Base-by-base conservation (phyloP, 2,329 filamentous ascomycete genomes). In the Curvularia verruculosa region DNA sequence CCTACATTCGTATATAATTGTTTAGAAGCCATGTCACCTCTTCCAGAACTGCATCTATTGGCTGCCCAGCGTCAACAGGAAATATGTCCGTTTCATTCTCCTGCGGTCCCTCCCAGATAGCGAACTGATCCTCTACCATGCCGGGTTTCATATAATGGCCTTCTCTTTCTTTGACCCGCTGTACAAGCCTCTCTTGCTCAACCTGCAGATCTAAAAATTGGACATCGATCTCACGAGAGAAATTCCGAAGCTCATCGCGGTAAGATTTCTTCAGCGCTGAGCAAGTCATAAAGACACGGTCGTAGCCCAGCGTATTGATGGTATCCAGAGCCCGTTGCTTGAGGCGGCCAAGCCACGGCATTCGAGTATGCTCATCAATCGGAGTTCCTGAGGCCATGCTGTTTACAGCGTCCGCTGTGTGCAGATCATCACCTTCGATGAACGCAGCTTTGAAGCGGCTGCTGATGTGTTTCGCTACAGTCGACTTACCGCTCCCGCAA, bases 401-500 rank as follows among this genome's bases (percentile, higher is more conserved):
- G n/a, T 75, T 64, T 0, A 78, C 51, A 8, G 77, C 71, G 8
- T 59, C 63, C 10, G 53, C 60, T 2, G 68, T 73, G 57, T 80
- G 78, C 1, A 79, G 61, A 2, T 67, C 67, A 48, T 80, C 78
- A 3, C 78, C 79, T 58, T 81, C 78, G n/a, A 80, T 71, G 57
- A 74, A 77, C 0, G 77, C 73, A 3, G 69, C 63, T 13, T 62
- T 52, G 0, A 79, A 58, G 8, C 44, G 62, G 1, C 61, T 45
- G 0, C 74, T 68, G n/a, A 80, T 49, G 1, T 66, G 59, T n/a
- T 59, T 54, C 2, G 71, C 75, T 0, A 80, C 51, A 0, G 77
- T 80, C 0, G 76, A 74, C 60, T 80, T 80, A 2, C 78, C 78
- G n/a, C 74, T 75, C 3, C 77, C 78, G 49, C 77, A 78, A 3